These are phyloP conservation scores for Piromyces sp. DNA, from an alignment of 192 early-diverging fungal genomes.

Conservation along the genomic window DNA sequence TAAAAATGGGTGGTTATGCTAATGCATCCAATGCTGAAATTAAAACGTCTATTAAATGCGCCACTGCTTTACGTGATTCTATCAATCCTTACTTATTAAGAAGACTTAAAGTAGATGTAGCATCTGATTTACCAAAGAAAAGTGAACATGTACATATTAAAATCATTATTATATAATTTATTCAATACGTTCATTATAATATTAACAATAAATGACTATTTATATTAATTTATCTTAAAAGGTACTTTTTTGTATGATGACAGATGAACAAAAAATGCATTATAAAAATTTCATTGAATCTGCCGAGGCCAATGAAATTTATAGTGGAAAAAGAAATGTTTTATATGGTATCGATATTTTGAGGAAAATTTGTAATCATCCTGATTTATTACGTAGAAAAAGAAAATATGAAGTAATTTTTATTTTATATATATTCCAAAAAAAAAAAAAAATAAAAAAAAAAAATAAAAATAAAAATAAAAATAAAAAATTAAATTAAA, in stretches of 20 bases:
- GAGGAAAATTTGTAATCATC: conserved; percentile 95
- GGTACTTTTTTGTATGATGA: conserved; percentile 2
- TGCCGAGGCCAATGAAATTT: conserved; percentile 53
- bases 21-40: conserved; percentile 80
- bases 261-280: conserved; percentile 5
- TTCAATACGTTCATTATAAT: too few relatives aligned
- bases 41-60: conserved; percentile 85
- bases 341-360: conserved; percentile 80
- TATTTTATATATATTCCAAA: background rate
- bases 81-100: conserved; percentile 87
- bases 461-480: background rate
- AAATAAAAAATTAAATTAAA: too few relatives aligned
- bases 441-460: background rate
- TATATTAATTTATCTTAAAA: background rate
- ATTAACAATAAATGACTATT: background rate
- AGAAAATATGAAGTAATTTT: conserved; percentile 7
- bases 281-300: conserved; percentile 60
- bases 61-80: conserved; percentile 70
- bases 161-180: background rate
- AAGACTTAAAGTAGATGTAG: conserved; percentile 83
- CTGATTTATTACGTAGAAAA: conserved; percentile 44
- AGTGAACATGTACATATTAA: conserved; percentile 53
- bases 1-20: conserved; percentile 78
- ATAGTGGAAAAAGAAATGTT: conserved; percentile 62
- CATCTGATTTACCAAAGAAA: conserved; percentile 73